Evolutionary conservation across 192 early-diverging fungal species (phyloP), one percentile per base, ranked within the genome.

Genomic region (Kappamyces sp.): DNA sequence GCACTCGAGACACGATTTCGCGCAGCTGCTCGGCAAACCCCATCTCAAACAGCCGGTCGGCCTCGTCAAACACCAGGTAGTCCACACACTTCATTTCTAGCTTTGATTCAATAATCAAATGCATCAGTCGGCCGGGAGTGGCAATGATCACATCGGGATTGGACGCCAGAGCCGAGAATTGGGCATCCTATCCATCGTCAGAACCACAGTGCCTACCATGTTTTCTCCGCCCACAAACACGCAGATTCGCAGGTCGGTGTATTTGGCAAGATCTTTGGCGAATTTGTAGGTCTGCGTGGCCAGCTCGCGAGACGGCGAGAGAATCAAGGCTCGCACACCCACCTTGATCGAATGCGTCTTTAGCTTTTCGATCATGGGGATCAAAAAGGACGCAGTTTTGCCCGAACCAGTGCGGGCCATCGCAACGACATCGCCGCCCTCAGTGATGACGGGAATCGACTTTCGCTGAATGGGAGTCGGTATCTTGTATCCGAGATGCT

Each of bases 381-480:
- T 91, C 64, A 94, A 66, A 67, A 95, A 95, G 3, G 93, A 89
- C 2, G 90, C 94, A 0, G 97, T 98, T 67, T 99, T 99, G 40
- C 97, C 97, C 40, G 91, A 94, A 63, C 97, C 97, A 1, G 96
- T 99, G 23, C 94, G 80, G 7, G 96, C 96, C 96, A 99, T 97
- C 59, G 88, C 96, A 1, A 99, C 93, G 1, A 97, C 87, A 74
- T 99, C 96, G 15, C 86, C 74, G 35, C 93, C 91, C 59, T 93
- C 79, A 67, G 96, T 78, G 50, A 96, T 85, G 51, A 94, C 66
- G 32, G 96, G 96, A 55, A 99, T 95, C 35, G 90, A 78, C 69
- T 90, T 90, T 51, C 96, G 86, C 74, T 99, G 96, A 67, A 99
- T 94, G 4, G 96, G 94, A 15, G 96, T 99, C n/a, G 96, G 96